Evolutionary conservation across 371 early-diverging fungal species (phyloP).

Genomic region (Mucor irregularis): DNA sequence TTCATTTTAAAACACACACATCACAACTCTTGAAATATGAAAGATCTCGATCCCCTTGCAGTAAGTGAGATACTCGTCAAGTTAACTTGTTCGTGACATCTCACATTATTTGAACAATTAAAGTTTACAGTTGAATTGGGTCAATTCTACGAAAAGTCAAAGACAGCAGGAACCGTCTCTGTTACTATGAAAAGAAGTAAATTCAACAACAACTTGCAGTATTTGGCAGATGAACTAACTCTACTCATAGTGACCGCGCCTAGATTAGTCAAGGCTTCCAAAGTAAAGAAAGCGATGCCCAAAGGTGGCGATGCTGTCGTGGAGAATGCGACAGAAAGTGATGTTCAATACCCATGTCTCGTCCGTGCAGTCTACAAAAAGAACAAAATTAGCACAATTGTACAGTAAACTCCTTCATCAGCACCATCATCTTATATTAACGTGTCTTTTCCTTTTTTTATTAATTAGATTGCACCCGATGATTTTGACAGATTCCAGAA

Average conservation of each 20-base stretch:
- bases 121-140: slow-evolving; percentile 53
- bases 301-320: slow-evolving; percentile 33
- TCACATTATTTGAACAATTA: background rate
- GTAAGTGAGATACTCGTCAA: slow-evolving; percentile 20
- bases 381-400: slow-evolving; percentile 46
- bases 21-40: slow-evolving; percentile 27
- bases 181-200: slow-evolving; percentile 55
- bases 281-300: slow-evolving; percentile 37
- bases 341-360: slow-evolving; percentile 37
- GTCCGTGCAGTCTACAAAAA: slow-evolving; percentile 44
- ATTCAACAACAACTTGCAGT: background rate
- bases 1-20: background rate
- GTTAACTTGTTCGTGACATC: background rate
- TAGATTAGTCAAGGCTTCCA: slow-evolving; percentile 24
- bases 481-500: slow-evolving; percentile 44
- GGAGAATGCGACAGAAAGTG: slow-evolving; percentile 10
- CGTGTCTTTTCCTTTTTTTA: background rate
- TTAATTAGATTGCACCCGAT: slow-evolving; percentile 33
- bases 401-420: slow-evolving; percentile 10
- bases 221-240: background rate
- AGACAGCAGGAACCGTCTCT: slow-evolving; percentile 40
- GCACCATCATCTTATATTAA: background rate
- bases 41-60: slow-evolving; percentile 38
- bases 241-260: slow-evolving; percentile 34
- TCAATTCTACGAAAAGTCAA: slow-evolving; percentile 42